Conservation (phyloP, 306 rosid species). For the Alnus glutinosa region DNA sequence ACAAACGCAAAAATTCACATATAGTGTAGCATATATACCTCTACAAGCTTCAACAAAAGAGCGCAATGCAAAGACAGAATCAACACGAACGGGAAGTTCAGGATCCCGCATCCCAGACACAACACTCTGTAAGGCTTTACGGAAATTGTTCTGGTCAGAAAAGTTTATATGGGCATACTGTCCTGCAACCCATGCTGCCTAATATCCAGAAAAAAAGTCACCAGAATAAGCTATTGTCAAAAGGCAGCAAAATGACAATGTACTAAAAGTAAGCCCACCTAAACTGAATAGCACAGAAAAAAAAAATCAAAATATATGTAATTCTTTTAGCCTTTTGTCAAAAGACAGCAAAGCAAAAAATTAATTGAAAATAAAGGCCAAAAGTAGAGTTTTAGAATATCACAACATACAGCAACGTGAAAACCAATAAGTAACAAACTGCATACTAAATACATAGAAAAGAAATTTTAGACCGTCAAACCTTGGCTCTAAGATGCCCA, state of each 20-base stretch:
- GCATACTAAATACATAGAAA: constrained; percentile 12
- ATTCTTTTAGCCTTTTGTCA: not conserved
- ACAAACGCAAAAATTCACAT: not conserved
- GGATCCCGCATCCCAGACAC: constrained; percentile 87
- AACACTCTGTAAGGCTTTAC: constrained; percentile 83
- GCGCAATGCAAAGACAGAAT: constrained; percentile 93
- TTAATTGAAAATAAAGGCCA: not conserved
- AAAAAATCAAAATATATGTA: not conserved
- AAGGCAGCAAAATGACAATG: not conserved
- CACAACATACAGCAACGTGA: not conserved
- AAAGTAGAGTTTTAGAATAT: not conserved
- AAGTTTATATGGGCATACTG: constrained; percentile 87
- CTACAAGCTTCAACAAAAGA: constrained; percentile 92
- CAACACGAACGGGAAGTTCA: constrained; percentile 96
- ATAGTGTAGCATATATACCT: constrained; percentile 40
- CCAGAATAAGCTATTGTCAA: constrained; percentile 4
- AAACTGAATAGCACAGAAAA: not conserved
- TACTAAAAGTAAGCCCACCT: not conserved
- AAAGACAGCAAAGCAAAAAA: not conserved
- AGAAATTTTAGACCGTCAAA: constrained; percentile 29
- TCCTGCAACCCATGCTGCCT: constrained; percentile 99
- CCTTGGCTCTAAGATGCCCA: constrained; percentile 99
- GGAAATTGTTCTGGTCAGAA: constrained; percentile 83
- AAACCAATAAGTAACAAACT: not conserved
- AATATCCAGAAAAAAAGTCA: constrained; percentile 28